Evolutionary conservation across 371 early-diverging fungal species (phyloP).

Genomic region (Lichtheimia corymbifera): DNA sequence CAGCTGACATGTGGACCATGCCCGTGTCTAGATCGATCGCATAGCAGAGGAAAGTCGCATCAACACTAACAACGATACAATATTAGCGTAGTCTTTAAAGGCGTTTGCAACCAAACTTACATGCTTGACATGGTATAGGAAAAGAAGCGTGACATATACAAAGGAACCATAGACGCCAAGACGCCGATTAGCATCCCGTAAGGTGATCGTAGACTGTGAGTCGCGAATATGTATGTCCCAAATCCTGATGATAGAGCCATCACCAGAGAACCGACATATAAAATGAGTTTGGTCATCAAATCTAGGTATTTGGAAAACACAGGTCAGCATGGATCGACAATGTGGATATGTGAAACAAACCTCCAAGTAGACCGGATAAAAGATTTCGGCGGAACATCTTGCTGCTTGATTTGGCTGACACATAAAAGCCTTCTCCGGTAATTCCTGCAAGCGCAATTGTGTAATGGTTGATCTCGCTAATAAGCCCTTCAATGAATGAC

Average conservation of each 20-base stretch:
- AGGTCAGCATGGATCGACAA: background rate
- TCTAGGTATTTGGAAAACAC: conserved; percentile 28
- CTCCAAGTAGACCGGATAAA: conserved; percentile 64
- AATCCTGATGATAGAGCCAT: conserved; percentile 62
- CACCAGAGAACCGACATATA: conserved; percentile 56
- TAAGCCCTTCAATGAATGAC: conserved; percentile 45
- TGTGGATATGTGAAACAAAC: conserved; percentile 29
- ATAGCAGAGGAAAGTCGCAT: conserved; percentile 80
- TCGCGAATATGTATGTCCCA: conserved; percentile 66
- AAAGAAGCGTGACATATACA: conserved; percentile 69
- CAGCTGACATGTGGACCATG: conserved; percentile 57
- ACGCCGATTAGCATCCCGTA: conserved; percentile 73
- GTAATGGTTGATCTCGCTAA: conserved; percentile 70
- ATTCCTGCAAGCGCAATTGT: conserved; percentile 73
- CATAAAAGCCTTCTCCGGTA: conserved; percentile 65
- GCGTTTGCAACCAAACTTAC: conserved; percentile 46
- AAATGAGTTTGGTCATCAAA: conserved; percentile 53
- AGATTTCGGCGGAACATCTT: conserved; percentile 76
- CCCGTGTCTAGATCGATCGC: conserved; percentile 79
- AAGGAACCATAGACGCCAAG: conserved; percentile 64
- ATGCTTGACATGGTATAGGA: conserved; percentile 75
- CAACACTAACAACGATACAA: conserved; percentile 51
- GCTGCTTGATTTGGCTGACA: conserved; percentile 63
- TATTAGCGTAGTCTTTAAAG: background rate
- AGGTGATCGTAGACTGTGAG: conserved; percentile 61